A percentile compares a stretch with the other conserved stretches of the same genome.
These are phyloP conservation scores for Aspergillus vadensis DNA, from an alignment of 2,329 filamentous ascomycete species.

Conservation along the genomic window DNA sequence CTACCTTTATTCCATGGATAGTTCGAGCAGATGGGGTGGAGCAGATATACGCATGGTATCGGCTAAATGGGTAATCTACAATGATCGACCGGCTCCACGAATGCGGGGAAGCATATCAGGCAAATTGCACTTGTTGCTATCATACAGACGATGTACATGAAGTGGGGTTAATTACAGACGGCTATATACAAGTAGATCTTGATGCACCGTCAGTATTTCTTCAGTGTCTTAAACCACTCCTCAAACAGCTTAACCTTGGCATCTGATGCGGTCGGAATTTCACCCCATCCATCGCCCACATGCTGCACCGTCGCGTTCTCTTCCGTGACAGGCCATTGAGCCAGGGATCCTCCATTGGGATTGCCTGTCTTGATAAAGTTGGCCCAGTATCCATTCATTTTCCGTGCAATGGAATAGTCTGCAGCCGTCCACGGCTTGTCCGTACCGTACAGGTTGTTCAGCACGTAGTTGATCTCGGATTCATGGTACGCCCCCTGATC, in stretches of 20 bases:
- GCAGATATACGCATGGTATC: not conserved
- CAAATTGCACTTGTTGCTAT: not conserved
- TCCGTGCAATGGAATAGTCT: slow-evolving; percentile 26
- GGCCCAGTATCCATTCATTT: slow-evolving; percentile 34
- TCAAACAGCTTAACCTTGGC: not conserved
- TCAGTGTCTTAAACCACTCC: not conserved
- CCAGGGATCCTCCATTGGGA: slow-evolving; percentile 28
- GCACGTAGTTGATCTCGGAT: slow-evolving; percentile 33
- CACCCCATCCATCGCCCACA: slow-evolving; percentile 10
- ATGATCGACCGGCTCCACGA: not conserved
- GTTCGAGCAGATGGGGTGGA: too few species aligned
- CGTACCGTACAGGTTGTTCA: slow-evolving; percentile 32
- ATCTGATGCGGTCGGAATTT: not conserved
- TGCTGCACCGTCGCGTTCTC: not conserved
- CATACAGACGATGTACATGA: not conserved
- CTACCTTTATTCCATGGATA: fast-evolving
- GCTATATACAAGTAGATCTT: not conserved
- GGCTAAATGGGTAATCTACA: slow-evolving; percentile 7
- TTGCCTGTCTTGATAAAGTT: slow-evolving; percentile 35
- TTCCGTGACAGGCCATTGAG: not conserved
- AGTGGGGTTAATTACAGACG: not conserved
- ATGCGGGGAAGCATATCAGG: slow-evolving; percentile 1
- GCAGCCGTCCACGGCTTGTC: slow-evolving; percentile 22
- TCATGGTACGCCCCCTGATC: slow-evolving; percentile 30
- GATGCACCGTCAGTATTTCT: not conserved